Percentiles rank a stretch among this genome's conserved stretches.
phyloP scores from a whole-genome alignment of 176 grass and related monocot species.

The Zoysia japonica region DNA sequence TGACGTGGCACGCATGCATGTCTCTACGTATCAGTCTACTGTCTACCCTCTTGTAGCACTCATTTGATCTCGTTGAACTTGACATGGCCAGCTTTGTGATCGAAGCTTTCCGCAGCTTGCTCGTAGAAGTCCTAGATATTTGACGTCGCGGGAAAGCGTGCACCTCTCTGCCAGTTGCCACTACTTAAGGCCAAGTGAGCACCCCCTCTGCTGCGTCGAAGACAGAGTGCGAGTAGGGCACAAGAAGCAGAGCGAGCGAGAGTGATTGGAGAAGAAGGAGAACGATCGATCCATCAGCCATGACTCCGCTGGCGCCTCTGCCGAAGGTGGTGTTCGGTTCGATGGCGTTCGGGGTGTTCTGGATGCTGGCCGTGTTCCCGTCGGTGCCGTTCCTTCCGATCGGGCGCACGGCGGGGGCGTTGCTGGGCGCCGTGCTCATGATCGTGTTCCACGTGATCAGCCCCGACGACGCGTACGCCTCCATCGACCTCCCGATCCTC shows the following conservation, averaged over 20 bases:
- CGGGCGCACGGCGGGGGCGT: conserved; percentile 82
- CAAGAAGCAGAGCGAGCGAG: background rate
- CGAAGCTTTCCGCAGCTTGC: background rate
- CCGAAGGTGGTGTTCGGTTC: conserved; percentile 69
- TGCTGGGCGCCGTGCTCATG: conserved; percentile 86
- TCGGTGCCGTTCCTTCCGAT: conserved; percentile 95
- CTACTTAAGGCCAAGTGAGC: conserved; percentile 42
- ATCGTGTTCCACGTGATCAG: conserved; percentile 77
- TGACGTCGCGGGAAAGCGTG: conserved; percentile 28
- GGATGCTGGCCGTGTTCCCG: conserved; percentile 93
- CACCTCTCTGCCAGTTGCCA: background rate
- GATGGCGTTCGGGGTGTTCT: conserved; percentile 76
- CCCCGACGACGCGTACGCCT: conserved; percentile 71
- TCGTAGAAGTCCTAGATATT: background rate
- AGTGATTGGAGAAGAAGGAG: background rate
- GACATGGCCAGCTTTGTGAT: background rate
- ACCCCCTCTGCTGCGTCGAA: conserved; percentile 1
- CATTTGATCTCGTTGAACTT: background rate
- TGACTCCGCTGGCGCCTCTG: conserved; percentile 54
- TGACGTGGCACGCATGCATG: conserved; percentile 10
- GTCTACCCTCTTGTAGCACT: background rate
- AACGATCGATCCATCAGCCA: conserved; percentile 19
- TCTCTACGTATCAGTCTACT: background rate
- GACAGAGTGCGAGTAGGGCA: background rate
- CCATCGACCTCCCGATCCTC: conserved; percentile 92